Conservation (phyloP, 805 yeast species). For the Cyberlindnera euphorbiiphila region DNA sequence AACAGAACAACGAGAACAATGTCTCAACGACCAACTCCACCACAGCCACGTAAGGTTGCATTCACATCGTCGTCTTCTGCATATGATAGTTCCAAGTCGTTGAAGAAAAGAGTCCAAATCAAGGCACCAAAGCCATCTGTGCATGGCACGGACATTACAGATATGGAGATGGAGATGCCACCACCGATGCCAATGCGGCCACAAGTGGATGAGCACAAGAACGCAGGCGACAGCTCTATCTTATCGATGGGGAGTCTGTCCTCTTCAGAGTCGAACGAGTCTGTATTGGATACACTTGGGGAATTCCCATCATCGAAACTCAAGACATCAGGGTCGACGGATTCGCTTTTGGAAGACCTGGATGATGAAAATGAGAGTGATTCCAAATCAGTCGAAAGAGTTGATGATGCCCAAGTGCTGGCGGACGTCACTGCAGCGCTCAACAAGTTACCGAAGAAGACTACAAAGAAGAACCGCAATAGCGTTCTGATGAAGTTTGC, state of each 20-base stretch:
- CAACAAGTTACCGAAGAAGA: constrained; percentile 17
- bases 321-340: constrained; percentile 2
- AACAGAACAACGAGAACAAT: neutral
- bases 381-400: constrained; percentile 1
- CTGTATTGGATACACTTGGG: constrained; percentile 1
- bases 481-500: constrained; percentile 22
- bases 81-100: neutral
- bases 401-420: constrained; percentile 15
- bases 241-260: constrained; percentile 7
- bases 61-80: constrained; percentile 13
- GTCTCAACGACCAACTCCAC: constrained; percentile 6
- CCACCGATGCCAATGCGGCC: constrained; percentile 10
- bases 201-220: no score
- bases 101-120: constrained; percentile 9
- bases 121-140: neutral
- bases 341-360: constrained; percentile 1
- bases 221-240: no score
- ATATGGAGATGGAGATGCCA: constrained; percentile 13
- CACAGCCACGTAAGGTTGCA: constrained; percentile 12
- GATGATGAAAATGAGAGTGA: neutral
- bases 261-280: constrained; percentile 5
- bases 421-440: constrained; percentile 24
- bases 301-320: neutral
- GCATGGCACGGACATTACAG: constrained; percentile 4
- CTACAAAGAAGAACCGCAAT: constrained; percentile 11